Percentiles rank a stretch among this genome's conserved stretches.
phyloP scores from a whole-genome alignment of 2,329 filamentous ascomycete species.

The Neopestalotiopsis sp. region DNA sequence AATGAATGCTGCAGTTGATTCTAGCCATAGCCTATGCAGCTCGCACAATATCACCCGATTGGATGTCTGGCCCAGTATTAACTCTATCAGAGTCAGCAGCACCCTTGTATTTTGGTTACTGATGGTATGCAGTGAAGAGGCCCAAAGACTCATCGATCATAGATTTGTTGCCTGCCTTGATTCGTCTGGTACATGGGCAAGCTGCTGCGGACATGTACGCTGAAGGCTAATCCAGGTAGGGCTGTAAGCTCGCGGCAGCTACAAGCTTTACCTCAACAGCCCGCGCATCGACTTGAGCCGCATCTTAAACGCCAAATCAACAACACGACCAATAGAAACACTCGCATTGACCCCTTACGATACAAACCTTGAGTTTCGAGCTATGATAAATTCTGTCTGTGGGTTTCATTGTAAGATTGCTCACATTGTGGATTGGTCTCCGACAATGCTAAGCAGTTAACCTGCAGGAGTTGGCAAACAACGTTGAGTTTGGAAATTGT shows the following conservation, averaged over 20 bases:
- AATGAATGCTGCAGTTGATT: too few species aligned
- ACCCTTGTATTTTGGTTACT: too few species aligned
- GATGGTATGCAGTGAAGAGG: too few species aligned
- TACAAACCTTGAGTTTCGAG: background rate
- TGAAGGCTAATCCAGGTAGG: background rate
- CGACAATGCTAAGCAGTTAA: background rate
- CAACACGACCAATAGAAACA: background rate
- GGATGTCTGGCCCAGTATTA: too few species aligned
- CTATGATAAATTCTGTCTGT: background rate
- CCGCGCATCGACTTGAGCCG: background rate
- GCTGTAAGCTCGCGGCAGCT: background rate
- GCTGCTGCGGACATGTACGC: background rate
- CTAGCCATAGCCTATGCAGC: background rate
- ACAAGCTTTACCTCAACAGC: background rate
- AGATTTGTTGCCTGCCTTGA: background rate
- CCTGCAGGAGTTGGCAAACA: background rate
- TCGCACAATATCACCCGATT: background rate
- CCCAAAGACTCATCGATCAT: too few species aligned
- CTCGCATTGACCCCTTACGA: background rate
- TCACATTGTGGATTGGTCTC: background rate
- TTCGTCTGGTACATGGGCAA: too few species aligned
- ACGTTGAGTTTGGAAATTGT: background rate
- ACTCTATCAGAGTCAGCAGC: too few species aligned
- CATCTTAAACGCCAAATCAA: background rate
- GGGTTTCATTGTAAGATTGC: background rate